Evolutionary conservation across 164 flowering plant genomes (phyloP), one percentile per base, ranked within the genome.

Genomic region (Brasenia schreberi): DNA sequence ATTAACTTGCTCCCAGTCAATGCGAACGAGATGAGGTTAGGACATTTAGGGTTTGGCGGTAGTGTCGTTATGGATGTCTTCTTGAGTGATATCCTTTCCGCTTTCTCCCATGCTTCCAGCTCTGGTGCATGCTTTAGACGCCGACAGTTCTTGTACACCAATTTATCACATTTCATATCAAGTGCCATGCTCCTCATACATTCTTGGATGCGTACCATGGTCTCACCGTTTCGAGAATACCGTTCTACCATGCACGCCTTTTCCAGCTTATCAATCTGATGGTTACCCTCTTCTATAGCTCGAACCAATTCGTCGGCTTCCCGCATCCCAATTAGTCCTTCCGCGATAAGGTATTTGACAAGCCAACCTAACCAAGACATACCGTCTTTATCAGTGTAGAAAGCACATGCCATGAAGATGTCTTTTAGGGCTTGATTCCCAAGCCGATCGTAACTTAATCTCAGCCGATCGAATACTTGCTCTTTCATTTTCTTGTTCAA

Each of bases 71-170:
- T 3, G 23, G 62, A n/a, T 39, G 49, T 67, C 18, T 67, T 49
- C 64, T 43, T 19, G 44, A 71, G 53, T 6, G 43, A 63, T 17
- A 72, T 64, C 39, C n/a, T 45, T 5, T 44, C 7, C 5, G 61
- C 67, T 9, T 18, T n/a, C 23, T 44, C 61, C 74, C 74, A 67
- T 33, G 59, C 60, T 23, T 43, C 61, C 5, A 27, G 61, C 19
- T 65, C 7, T 43, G 59, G 65, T 1, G 44, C 17, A 17, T 64
- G 59, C 5, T 0, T n/a, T 43, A 59, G 5, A 42, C 62, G 19
- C 65, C 16, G 19, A 1, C 7, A 9, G 0, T 12, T 18, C 56
- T 11, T 62, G 12, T 43, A 52, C 6, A 52, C 1, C 16, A 66
- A 7, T 16, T 62, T 42, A 44, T 39, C 11, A 14, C 10, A 16